Evolutionary conservation across 1,139 yeast species (phyloP).

Genomic region (Saccharomyces hybrid): DNA sequence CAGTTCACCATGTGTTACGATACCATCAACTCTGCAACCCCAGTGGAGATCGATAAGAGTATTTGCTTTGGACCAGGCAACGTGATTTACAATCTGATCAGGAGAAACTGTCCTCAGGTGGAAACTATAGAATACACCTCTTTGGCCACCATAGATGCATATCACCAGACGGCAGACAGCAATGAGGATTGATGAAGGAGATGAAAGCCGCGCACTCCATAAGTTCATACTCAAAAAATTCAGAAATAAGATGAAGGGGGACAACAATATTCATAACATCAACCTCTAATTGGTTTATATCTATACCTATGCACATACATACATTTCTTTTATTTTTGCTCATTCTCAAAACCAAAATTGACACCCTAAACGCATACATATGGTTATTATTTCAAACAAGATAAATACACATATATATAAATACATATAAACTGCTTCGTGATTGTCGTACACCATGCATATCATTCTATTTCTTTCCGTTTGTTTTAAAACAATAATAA

Average conservation of each 20-base stretch:
- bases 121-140: conserved; percentile 22
- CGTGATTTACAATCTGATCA: conserved; percentile 25
- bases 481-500: background rate
- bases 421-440: too few relatives aligned
- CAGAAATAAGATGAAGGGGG: background rate
- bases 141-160: conserved; percentile 21
- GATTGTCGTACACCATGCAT: too few relatives aligned
- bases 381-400: background rate
- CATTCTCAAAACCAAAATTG: background rate
- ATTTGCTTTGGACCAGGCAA: conserved; percentile 29
- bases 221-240: too few relatives aligned
- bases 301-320: background rate
- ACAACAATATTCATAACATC: too few relatives aligned
- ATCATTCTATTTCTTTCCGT: background rate
- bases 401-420: background rate
- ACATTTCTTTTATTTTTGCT: background rate
- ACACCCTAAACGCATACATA: background rate
- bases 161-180: conserved; percentile 5
- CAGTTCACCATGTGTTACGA: conserved; percentile 29
- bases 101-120: conserved; percentile 21
- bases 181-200: background rate
- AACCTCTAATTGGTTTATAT: background rate
- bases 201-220: background rate
- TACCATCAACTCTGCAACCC: conserved; percentile 17
- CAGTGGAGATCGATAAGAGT: conserved; percentile 12